These are phyloP conservation scores for Aureobasidium sp. DNA, from an alignment of 2,329 filamentous ascomycete genomes.

Conservation along the genomic window DNA sequence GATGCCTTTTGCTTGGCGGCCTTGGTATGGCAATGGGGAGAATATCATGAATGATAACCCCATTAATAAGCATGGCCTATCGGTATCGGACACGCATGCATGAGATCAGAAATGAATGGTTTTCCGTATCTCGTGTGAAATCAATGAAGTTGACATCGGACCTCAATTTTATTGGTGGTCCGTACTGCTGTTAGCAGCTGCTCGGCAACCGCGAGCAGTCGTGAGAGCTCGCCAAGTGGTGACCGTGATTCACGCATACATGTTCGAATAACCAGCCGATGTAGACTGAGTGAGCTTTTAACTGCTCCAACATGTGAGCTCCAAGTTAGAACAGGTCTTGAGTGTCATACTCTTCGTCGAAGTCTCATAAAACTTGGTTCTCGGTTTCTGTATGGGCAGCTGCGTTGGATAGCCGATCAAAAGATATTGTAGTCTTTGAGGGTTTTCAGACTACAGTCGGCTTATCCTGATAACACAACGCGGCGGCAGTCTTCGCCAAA, in stretches of 20 bases:
- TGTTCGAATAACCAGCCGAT: neutral
- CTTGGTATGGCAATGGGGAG: neutral
- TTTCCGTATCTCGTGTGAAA: too few species aligned
- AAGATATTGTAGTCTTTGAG: conserved; percentile 7
- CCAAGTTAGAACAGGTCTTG: neutral
- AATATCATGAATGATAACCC: neutral
- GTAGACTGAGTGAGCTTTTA: neutral
- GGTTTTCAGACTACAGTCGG: too few species aligned
- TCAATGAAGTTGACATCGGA: too few species aligned
- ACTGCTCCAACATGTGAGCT: neutral
- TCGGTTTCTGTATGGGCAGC: neutral
- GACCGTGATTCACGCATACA: neutral
- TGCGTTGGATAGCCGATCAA: neutral
- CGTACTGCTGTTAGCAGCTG: neutral
- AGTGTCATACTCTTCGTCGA: neutral
- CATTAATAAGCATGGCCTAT: neutral
- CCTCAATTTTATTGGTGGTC: too few species aligned
- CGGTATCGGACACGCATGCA: neutral
- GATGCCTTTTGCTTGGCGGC: neutral
- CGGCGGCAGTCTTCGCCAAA: too few species aligned
- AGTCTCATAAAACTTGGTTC: neutral
- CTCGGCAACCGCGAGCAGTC: neutral
- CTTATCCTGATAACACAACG: too few species aligned
- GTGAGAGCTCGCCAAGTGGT: neutral
- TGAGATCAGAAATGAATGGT: neutral